A percentile compares a stretch with the other conserved stretches of the same genome.
Conservation (phyloP, 106 monocot species). For the Acanthochlamys bracteata region DNA sequence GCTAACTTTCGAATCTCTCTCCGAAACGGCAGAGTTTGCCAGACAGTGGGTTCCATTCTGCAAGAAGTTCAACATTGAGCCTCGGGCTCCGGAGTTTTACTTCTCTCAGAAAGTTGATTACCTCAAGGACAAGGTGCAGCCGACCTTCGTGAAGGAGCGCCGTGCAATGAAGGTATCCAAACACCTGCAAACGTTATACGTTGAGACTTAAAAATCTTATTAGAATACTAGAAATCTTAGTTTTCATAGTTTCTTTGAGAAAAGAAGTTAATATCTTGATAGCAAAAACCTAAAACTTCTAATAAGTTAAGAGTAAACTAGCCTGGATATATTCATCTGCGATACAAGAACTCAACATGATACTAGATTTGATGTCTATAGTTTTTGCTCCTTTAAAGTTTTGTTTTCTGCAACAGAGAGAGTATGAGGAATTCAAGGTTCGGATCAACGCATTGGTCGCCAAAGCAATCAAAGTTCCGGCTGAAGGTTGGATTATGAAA, state of each 20-base stretch:
- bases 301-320: too few relatives aligned
- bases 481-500: slow-evolving; percentile 89
- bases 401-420: slow-evolving; percentile 42
- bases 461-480: slow-evolving; percentile 75
- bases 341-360: too few relatives aligned
- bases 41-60: slow-evolving; percentile 96
- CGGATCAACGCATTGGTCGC: slow-evolving; percentile 89
- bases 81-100: slow-evolving; percentile 92
- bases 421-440: slow-evolving; percentile 96
- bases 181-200: too few relatives aligned
- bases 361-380: too few relatives aligned
- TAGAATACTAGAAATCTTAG: too few relatives aligned
- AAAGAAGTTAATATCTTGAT: too few relatives aligned
- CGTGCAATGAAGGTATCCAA: slow-evolving; percentile 99
- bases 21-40: slow-evolving; percentile 89
- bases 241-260: too few relatives aligned
- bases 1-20: slow-evolving; percentile 93
- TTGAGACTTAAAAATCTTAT: too few relatives aligned
- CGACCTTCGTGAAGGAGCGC: slow-evolving; percentile 88
- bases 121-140: slow-evolving; percentile 92
- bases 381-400: too few relatives aligned
- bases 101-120: slow-evolving; percentile 87
- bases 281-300: too few relatives aligned
- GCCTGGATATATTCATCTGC: too few relatives aligned
- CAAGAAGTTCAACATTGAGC: slow-evolving; percentile 89